Evolutionary conservation across 768 basidiomycete genomes (phyloP).

Genomic region (Rhizopogon vesiculosus): DNA sequence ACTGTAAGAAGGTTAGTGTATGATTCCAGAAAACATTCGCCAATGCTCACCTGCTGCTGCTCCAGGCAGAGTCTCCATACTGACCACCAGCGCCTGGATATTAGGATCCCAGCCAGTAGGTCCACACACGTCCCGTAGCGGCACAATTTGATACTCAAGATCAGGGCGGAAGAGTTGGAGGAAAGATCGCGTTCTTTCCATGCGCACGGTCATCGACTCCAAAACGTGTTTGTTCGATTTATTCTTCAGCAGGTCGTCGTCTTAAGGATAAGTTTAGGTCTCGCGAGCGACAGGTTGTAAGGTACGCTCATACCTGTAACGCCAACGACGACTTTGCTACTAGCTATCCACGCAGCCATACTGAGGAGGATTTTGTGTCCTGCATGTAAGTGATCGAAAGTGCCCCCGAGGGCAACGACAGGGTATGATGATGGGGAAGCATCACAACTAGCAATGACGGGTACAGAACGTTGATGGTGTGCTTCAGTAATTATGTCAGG

Average conservation of each 20-base stretch:
- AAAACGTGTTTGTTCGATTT: constrained; percentile 70
- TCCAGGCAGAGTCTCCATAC: constrained; percentile 80
- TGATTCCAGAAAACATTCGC: not conserved
- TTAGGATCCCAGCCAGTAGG: constrained; percentile 86
- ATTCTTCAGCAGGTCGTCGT: constrained; percentile 61
- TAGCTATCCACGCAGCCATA: constrained; percentile 83
- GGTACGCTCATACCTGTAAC: constrained; percentile 59
- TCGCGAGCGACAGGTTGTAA: not conserved
- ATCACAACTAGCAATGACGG: not conserved
- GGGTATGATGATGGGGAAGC: constrained; percentile 34
- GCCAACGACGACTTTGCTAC: constrained; percentile 82
- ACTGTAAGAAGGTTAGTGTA: constrained; percentile 38
- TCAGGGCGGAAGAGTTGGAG: constrained; percentile 64
- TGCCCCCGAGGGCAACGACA: constrained; percentile 88
- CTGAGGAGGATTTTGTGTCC: constrained; percentile 97
- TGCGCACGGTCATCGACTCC: constrained; percentile 56
- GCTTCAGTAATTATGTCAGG: constrained; percentile 9
- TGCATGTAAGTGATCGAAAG: constrained; percentile 96
- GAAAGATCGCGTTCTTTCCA: constrained; percentile 58
- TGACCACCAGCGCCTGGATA: constrained; percentile 90
- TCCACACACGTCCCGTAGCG: constrained; percentile 83
- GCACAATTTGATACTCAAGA: constrained; percentile 61
- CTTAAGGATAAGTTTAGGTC: constrained; percentile 33
- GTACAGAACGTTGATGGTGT: not conserved
- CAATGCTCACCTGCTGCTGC: constrained; percentile 62